Evolutionary conservation across 2,329 filamentous ascomycete species (phyloP), one percentile per base, ranked within the genome.

Genomic region (Scedosporium dehoogii): DNA sequence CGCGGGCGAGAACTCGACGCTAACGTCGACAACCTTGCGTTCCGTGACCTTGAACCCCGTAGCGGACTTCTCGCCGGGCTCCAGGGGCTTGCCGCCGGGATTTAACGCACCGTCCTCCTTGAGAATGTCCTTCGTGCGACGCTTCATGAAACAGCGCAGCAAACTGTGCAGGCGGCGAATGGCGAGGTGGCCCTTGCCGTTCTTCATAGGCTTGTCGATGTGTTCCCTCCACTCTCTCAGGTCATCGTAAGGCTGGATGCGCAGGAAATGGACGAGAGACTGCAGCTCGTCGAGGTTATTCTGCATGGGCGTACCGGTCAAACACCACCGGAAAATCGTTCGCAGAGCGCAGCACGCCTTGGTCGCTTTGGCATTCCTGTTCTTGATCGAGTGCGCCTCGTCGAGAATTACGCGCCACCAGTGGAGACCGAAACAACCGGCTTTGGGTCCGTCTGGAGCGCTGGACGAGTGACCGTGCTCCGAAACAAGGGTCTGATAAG

Each of bases 351-450:
- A 99, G 67, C 90, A 94, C 1, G 94, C 92, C 72, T 96, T 92
- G 1, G 93, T 96, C 48, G 91, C 88, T 75, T 99, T 99, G 23
- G 94, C 92, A 67, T 96, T 96, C 66, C 93, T 88, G 71, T 99
- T 99, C 78, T 99, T 99, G 82, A 99, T 97, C 1, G 90, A 96
- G 73, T 99, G 94, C 1, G 94, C 94, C 77, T 99, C 94, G 66
- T 99, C 94, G 2, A 99, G 82, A 66, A 99, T 93, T 65, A 97
- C 85, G 60, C 94, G 89, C 77, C 94, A 97, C 94, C 94, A 99
- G 69, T 93, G 86, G 5, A 97, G 79, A 10, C 91, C 92, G 70
- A 97, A 97, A 69, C 92, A 93, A 10, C 92, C 93, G 60, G 87
- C 84, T 70, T 92, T 89, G 46, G 86, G 74, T 9, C 83, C 83